Conservation (phyloP, 2,329 filamentous ascomycete genomes). For the Exophiala mesophila region DNA sequence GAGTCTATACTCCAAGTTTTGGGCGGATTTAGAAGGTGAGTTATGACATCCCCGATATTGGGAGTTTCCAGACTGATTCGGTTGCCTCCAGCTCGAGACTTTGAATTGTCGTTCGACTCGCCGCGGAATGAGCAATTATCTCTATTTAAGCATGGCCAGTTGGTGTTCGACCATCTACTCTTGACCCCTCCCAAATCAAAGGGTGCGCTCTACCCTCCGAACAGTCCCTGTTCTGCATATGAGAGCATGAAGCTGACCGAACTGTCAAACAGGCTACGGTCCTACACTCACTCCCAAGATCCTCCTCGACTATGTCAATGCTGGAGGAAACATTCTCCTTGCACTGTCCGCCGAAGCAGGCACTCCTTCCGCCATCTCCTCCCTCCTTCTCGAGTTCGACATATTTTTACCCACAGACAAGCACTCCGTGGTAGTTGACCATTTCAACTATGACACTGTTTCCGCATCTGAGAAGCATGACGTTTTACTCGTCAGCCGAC, state of each 20-base stretch:
- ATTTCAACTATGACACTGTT: slow-evolving; percentile 83
- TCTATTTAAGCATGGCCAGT: slow-evolving; percentile 81
- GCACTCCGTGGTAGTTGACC: slow-evolving; percentile 80
- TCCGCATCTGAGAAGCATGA: slow-evolving; percentile 81
- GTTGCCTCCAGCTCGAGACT: slow-evolving; percentile 65
- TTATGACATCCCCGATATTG: not conserved
- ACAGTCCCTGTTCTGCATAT: too few relatives aligned
- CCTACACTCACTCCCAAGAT: slow-evolving; percentile 79
- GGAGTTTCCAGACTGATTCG: slow-evolving; percentile 15
- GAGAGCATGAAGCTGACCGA: slow-evolving; percentile 13
- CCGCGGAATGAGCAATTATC: slow-evolving; percentile 72
- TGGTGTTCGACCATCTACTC: slow-evolving; percentile 84
- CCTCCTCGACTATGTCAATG: slow-evolving; percentile 86
- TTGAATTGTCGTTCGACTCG: slow-evolving; percentile 72
- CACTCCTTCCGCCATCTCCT: slow-evolving; percentile 67
- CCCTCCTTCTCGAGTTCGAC: slow-evolving; percentile 81
- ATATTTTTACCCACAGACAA: slow-evolving; percentile 82
- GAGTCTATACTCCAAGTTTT: slow-evolving; percentile 74
- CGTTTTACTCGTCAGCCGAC: slow-evolving; percentile 72
- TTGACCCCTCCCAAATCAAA: slow-evolving; percentile 87
- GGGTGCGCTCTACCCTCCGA: slow-evolving; percentile 52
- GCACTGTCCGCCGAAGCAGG: slow-evolving; percentile 69
- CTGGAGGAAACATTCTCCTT: slow-evolving; percentile 84
- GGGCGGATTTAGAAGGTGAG: slow-evolving; percentile 45
- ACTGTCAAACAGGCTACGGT: slow-evolving; percentile 61